Evolutionary conservation across 2,329 filamentous ascomycete genomes (phyloP).

Genomic region (Colletotrichum tofieldiae): DNA sequence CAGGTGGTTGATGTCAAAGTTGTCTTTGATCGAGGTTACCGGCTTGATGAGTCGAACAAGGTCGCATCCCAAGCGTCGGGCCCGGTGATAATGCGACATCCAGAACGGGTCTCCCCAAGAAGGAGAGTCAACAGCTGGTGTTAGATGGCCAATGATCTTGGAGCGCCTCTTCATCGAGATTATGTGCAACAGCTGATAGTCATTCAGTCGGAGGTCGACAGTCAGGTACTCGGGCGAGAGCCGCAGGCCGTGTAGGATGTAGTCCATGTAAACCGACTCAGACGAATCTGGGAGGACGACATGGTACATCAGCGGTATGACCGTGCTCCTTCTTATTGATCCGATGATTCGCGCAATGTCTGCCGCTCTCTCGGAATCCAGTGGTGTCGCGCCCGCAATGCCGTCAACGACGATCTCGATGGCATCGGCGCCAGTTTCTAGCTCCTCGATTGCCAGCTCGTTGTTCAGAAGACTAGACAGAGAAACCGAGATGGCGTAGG

Average conservation of each 20-base stretch:
- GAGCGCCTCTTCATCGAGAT: conserved; percentile 67
- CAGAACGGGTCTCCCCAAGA: conserved; percentile 72
- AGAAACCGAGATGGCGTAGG: conserved; percentile 76
- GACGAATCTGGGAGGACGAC: conserved; percentile 56
- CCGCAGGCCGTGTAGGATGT: conserved; percentile 73
- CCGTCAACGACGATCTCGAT: conserved; percentile 73
- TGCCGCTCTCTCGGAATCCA: conserved; percentile 56
- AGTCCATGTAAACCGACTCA: conserved; percentile 64
- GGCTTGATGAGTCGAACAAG: conserved; percentile 74
- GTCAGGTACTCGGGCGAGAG: conserved; percentile 76
- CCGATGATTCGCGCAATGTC: conserved; percentile 73
- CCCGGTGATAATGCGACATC: conserved; percentile 71
- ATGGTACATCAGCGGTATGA: conserved; percentile 72
- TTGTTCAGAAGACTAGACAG: conserved; percentile 69
- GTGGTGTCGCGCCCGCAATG: conserved; percentile 36
- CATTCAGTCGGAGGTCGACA: conserved; percentile 72
- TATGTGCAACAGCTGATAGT: conserved; percentile 65
- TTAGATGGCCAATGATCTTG: conserved; percentile 74
- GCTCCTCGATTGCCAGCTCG: conserved; percentile 73
- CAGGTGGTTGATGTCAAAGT: conserved; percentile 72
- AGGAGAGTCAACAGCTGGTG: conserved; percentile 57
- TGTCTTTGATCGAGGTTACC: conserved; percentile 72
- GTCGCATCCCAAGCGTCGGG: conserved; percentile 71
- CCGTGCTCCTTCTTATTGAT: conserved; percentile 73
- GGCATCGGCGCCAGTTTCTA: conserved; percentile 78